A percentile compares a stretch with the other conserved stretches of the same genome.
These are phyloP conservation scores for Cladophialophora exuberans DNA, from an alignment of 2,329 filamentous ascomycete genomes.

Conservation along the genomic window DNA sequence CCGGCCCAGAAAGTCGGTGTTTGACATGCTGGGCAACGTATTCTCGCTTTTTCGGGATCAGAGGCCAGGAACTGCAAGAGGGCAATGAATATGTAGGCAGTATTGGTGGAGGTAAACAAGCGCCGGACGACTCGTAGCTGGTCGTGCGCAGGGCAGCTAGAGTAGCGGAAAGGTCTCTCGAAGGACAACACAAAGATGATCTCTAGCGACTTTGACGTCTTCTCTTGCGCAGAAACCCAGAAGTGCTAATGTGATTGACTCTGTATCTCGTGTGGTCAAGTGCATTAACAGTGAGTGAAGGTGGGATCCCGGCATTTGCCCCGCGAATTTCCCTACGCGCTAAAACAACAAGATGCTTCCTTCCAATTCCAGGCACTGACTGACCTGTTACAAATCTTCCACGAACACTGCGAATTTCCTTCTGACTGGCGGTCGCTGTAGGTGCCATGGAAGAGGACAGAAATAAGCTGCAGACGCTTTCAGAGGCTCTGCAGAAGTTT, in stretches of 20 bases:
- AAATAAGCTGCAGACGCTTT: conserved; percentile 76
- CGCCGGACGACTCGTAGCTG: conserved; percentile 1
- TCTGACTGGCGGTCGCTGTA: not conserved
- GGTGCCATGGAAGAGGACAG: conserved; percentile 57
- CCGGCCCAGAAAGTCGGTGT: conserved; percentile 94
- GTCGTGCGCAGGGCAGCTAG: not conserved
- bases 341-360: too few species aligned
- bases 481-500: conserved; percentile 84
- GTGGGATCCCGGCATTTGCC: conserved; percentile 24
- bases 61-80: not conserved
- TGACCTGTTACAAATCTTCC: conserved; percentile 22
- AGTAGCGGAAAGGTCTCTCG: not conserved
- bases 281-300: too few species aligned
- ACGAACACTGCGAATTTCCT: not conserved
- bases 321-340: conserved; percentile 20
- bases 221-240: too few species aligned
- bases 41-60: not conserved
- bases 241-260: too few species aligned
- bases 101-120: conserved; percentile 2
- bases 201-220: too few species aligned
- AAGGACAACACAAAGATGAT: too few species aligned
- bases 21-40: conserved; percentile 69
- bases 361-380: conserved; percentile 13
- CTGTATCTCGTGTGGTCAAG: too few species aligned
- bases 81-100: not conserved